Conservation (phyloP, 73 alveolate species). For the Paramecium sexaurelia region DNA sequence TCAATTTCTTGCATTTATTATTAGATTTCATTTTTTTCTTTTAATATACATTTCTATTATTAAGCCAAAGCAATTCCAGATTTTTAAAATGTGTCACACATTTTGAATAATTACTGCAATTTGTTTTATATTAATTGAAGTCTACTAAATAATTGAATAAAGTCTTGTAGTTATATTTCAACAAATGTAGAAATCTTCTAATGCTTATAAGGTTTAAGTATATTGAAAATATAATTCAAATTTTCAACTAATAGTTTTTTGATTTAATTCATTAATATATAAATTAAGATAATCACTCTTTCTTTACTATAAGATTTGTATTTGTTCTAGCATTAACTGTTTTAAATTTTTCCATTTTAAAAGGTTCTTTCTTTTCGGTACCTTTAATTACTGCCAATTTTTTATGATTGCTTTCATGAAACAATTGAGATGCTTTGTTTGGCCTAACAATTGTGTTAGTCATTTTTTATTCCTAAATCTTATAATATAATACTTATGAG, state of each 20-base stretch:
- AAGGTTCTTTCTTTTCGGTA: conserved; percentile 51
- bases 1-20: background rate
- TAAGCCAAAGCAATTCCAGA: background rate
- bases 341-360: conserved; percentile 64
- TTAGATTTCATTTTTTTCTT: conserved; percentile 34
- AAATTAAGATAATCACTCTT: conserved; percentile 23
- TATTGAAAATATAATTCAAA: background rate
- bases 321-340: conserved; percentile 59
- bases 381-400: conserved; percentile 42
- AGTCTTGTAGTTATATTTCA: conserved; percentile 20
- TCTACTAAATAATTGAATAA: conserved; percentile 43
- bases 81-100: background rate
- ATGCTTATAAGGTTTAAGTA: conserved; percentile 45
- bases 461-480: conserved; percentile 11
- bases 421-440: conserved; percentile 15
- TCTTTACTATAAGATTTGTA: background rate
- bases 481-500: background rate
- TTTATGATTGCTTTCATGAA: conserved; percentile 39
- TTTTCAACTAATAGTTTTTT: conserved; percentile 33
- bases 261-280: conserved; percentile 17
- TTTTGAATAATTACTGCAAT: background rate
- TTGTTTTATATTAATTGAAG: background rate
- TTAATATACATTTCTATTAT: background rate
- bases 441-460: conserved; percentile 6
- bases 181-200: background rate